A percentile compares a stretch with the other conserved stretches of the same genome.
Conservation (phyloP, 345 rosid genomes). For the Linum trigynum region DNA sequence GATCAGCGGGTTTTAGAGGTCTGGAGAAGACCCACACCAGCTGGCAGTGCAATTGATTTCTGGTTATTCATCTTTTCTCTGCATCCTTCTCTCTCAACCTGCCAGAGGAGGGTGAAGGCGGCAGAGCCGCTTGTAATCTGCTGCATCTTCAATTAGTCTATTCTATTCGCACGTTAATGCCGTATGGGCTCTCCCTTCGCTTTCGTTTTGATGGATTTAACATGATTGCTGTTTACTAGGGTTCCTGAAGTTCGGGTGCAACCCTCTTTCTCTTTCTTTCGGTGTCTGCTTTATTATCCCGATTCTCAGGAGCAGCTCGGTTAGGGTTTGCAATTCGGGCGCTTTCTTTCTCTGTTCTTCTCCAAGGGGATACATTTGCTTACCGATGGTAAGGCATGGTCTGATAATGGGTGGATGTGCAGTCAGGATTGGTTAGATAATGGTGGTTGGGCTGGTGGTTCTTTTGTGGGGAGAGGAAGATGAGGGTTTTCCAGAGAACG, state of each 20-base stretch:
- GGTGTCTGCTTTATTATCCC: slow-evolving; percentile 12
- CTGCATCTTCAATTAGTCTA: neutral
- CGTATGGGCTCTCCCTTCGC: slow-evolving; percentile 18
- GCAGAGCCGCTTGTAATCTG: neutral
- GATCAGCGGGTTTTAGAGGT: too few species aligned
- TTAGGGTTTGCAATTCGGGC: slow-evolving; percentile 36
- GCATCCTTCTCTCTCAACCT: slow-evolving; percentile 11
- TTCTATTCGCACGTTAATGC: neutral
- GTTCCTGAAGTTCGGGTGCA: slow-evolving; percentile 35
- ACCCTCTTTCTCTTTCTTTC: slow-evolving; percentile 7
- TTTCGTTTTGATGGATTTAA: slow-evolving; percentile 18
- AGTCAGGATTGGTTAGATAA: slow-evolving; percentile 78
- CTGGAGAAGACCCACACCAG: too few species aligned
- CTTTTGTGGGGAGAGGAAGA: slow-evolving; percentile 39
- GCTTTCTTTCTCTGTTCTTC: slow-evolving; percentile 2
- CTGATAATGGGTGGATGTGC: slow-evolving; percentile 66
- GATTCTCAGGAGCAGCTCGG: slow-evolving; percentile 21
- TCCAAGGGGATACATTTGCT: slow-evolving; percentile 9
- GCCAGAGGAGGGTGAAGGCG: slow-evolving; percentile 16
- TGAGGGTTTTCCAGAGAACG: too few species aligned
- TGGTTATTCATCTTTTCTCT: slow-evolving; percentile 5
- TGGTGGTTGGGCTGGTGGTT: slow-evolving; percentile 55
- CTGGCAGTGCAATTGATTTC: too few species aligned
- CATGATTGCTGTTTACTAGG: slow-evolving; percentile 19
- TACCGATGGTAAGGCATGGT: slow-evolving; percentile 61